Evolutionary conservation across 768 basidiomycete species (phyloP).

Genomic region (Sarcodon sp.): DNA sequence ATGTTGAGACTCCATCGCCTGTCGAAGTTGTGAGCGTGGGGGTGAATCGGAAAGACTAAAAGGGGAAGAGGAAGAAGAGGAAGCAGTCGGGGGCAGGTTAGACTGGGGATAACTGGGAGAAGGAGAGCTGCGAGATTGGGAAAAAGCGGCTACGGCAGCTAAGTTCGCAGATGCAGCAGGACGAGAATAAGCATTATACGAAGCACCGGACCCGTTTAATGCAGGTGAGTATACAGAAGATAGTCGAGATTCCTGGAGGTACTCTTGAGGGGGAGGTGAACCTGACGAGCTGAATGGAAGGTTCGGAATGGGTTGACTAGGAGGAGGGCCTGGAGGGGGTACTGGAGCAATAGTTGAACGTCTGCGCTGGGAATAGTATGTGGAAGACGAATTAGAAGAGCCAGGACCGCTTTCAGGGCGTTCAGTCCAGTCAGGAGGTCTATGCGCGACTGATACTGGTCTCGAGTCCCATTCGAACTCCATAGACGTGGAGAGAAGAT

Average conservation of each 20-base stretch:
- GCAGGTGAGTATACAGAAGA: slow-evolving; percentile 8
- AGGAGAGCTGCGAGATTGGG: slow-evolving; percentile 30
- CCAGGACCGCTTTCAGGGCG: slow-evolving; percentile 7
- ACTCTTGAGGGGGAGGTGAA: slow-evolving; percentile 11
- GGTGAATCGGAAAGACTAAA: slow-evolving; percentile 47
- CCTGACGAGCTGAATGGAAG: slow-evolving; percentile 13
- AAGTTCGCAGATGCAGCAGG: slow-evolving; percentile 34
- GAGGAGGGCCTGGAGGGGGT: slow-evolving; percentile 60
- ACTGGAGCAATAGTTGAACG: slow-evolving; percentile 55
- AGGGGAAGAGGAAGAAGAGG: slow-evolving; percentile 20
- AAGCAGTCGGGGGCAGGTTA: slow-evolving; percentile 11
- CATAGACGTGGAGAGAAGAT: not conserved
- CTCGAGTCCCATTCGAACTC: not conserved
- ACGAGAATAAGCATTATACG: slow-evolving; percentile 15
- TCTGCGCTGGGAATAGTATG: slow-evolving; percentile 31
- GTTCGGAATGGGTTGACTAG: slow-evolving; percentile 61
- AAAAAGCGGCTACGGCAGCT: slow-evolving; percentile 48
- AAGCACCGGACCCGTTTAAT: slow-evolving; percentile 9
- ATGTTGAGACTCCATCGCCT: slow-evolving; percentile 8
- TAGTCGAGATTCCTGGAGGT: slow-evolving; percentile 16
- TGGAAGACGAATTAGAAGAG: slow-evolving; percentile 15
- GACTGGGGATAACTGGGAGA: slow-evolving; percentile 6
- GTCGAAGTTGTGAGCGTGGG: slow-evolving; percentile 35
- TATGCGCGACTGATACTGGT: not conserved
- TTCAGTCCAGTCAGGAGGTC: not conserved